Evolutionary conservation across 352 stramenopile genomes (phyloP).

Genomic region (Phytophthora agathidicida): DNA sequence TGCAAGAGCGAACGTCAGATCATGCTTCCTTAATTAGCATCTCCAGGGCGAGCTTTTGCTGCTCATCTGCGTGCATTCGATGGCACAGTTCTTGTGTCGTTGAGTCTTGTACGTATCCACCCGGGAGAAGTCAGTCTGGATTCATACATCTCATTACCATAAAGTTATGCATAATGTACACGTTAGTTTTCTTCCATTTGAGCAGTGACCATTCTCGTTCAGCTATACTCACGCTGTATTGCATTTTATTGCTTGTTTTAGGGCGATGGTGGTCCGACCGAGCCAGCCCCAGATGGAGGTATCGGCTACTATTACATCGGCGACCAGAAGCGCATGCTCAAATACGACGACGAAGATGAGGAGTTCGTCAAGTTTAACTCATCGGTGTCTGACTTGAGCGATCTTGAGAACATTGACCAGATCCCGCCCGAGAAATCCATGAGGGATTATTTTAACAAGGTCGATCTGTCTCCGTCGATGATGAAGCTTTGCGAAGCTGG

Average conservation of each 20-base stretch:
- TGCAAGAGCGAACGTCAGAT: constrained; percentile 74
- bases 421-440: constrained; percentile 73
- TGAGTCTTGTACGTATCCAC: constrained; percentile 67
- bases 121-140: constrained; percentile 85
- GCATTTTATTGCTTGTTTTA: constrained; percentile 33
- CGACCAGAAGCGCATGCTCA: constrained; percentile 83
- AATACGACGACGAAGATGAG: constrained; percentile 65
- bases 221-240: constrained; percentile 23
- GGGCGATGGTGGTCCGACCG: constrained; percentile 79
- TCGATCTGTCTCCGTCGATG: constrained; percentile 70
- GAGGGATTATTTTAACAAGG: constrained; percentile 76
- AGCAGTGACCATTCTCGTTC: background rate
- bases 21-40: constrained; percentile 90
- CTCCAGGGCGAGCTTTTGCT: constrained; percentile 44
- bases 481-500: constrained; percentile 82
- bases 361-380: constrained; percentile 84
- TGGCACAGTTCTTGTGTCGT: constrained; percentile 85
- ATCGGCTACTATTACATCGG: constrained; percentile 90
- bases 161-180: constrained; percentile 2
- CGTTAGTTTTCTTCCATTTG: too few relatives aligned
- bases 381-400: constrained; percentile 63
- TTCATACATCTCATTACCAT: constrained; percentile 64
- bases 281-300: constrained; percentile 72
- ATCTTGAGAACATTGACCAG: constrained; percentile 61
- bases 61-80: constrained; percentile 54